Evolutionary conservation across 306 rosid species (phyloP).

Genomic region (Fragaria ananassa): DNA sequence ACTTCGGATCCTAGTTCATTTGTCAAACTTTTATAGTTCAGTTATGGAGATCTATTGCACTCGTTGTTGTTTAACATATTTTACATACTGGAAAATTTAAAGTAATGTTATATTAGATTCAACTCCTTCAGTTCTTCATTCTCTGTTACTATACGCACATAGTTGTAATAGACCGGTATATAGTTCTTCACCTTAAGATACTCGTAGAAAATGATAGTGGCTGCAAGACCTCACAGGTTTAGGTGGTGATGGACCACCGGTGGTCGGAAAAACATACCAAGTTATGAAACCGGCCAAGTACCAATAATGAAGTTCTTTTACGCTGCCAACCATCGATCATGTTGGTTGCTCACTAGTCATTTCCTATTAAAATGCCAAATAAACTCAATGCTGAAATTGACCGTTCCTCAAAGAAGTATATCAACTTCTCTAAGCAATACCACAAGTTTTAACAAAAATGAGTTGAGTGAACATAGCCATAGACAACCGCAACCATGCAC

Average conservation of each 20-base stretch:
- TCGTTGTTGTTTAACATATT: too few relatives aligned
- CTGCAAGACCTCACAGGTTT: not conserved
- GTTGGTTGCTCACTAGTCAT: not conserved
- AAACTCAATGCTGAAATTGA: not conserved
- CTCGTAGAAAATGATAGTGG: not conserved
- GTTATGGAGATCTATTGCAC: too few relatives aligned
- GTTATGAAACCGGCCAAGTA: not conserved
- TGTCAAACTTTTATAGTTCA: too few relatives aligned
- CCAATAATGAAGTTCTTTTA: constrained; percentile 4
- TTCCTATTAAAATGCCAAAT: not conserved
- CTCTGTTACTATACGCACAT: too few relatives aligned
- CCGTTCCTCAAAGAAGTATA: not conserved
- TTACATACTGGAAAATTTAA: too few relatives aligned
- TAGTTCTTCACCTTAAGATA: not conserved
- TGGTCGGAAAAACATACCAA: not conserved
- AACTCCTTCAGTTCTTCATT: too few relatives aligned
- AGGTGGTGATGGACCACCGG: not conserved
- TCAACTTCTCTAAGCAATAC: not conserved
- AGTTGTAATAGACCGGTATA: too few relatives aligned
- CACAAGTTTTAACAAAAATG: not conserved
- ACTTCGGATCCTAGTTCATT: too few relatives aligned
- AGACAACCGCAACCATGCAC: not conserved
- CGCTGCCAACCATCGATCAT: not conserved
- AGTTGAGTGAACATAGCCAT: not conserved
- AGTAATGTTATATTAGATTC: too few relatives aligned